phyloP scores from a whole-genome alignment of 495 filamentous ascomycete species.

The Neurospora sp. region DNA sequence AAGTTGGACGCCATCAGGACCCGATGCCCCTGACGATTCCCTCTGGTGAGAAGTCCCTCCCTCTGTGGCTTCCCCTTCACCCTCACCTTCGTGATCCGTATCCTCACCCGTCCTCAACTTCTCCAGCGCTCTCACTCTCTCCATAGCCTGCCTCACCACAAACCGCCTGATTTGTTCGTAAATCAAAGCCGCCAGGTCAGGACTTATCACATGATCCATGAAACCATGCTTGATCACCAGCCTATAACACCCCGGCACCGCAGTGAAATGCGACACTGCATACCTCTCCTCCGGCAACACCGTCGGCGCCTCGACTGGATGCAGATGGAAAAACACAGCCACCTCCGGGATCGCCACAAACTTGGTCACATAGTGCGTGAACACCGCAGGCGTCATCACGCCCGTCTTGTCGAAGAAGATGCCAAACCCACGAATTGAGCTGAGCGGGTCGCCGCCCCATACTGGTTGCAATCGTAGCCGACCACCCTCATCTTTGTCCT shows the following conservation, averaged over 20 bases:
- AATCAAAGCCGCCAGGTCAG: conserved; percentile 48
- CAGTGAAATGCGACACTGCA: conserved; percentile 24
- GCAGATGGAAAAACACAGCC: conserved; percentile 53
- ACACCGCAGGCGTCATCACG: conserved; percentile 43
- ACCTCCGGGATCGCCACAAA: conserved; percentile 48
- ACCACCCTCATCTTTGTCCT: conserved; percentile 9
- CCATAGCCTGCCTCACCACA: conserved; percentile 29
- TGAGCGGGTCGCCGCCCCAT: conserved; percentile 38
- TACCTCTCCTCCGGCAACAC: conserved; percentile 35
- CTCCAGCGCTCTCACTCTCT: conserved; percentile 6
- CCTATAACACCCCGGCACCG: conserved; percentile 50
- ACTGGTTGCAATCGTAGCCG: conserved; percentile 23
- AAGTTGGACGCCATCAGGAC: neutral
- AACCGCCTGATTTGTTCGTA: conserved; percentile 49
- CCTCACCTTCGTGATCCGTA: neutral
- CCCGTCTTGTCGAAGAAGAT: conserved; percentile 62
- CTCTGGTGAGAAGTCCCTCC: neutral
- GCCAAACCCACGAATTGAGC: conserved; percentile 41
- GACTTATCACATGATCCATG: conserved; percentile 55
- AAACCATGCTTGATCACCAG: conserved; percentile 62
- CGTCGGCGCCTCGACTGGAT: conserved; percentile 43
- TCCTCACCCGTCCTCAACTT: conserved; percentile 4
- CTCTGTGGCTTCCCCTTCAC: conserved; percentile 1
- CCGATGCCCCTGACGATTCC: neutral
- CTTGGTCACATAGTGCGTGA: conserved; percentile 54